Conservation (phyloP, 345 rosid genomes). For the Corymbia maculata region DNA sequence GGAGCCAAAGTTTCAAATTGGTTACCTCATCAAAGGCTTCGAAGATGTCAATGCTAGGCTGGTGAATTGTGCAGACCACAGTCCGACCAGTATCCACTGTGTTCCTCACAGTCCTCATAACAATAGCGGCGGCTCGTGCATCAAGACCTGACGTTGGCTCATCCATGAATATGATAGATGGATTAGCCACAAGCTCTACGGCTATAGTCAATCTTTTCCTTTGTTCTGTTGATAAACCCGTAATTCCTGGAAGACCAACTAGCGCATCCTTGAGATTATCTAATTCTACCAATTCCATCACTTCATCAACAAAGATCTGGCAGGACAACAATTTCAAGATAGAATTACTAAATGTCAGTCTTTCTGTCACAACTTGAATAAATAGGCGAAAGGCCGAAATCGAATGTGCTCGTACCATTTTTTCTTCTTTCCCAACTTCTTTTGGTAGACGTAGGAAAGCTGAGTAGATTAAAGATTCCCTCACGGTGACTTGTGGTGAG, state of each 20-base stretch:
- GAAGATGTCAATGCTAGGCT: constrained; percentile 88
- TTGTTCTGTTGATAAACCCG: constrained; percentile 84
- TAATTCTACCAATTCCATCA: constrained; percentile 14
- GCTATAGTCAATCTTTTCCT: constrained; percentile 86
- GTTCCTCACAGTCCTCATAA: constrained; percentile 89
- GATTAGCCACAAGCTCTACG: constrained; percentile 78
- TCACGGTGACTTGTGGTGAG: constrained; percentile 12
- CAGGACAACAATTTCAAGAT: neutral
- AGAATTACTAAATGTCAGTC: neutral
- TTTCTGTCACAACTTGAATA: neutral
- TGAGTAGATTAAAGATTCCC: constrained; percentile 9
- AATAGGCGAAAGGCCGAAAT: neutral
- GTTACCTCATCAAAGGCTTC: constrained; percentile 76
- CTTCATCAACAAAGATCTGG: constrained; percentile 15
- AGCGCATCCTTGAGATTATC: constrained; percentile 11
- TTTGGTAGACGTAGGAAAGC: constrained; percentile 15
- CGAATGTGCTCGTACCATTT: neutral
- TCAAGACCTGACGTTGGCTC: constrained; percentile 94
- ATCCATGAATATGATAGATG: constrained; percentile 89
- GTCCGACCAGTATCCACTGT: constrained; percentile 89
- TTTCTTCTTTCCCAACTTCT: constrained; percentile 13
- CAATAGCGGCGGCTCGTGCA: constrained; percentile 89
- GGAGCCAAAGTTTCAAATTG: neutral
- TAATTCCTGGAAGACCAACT: constrained; percentile 18
- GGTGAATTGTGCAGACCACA: constrained; percentile 88